Evolutionary conservation across 2,329 filamentous ascomycete genomes (phyloP), one percentile per base, ranked within the genome.

Genomic region (Berkeleyomyces rouxiae): DNA sequence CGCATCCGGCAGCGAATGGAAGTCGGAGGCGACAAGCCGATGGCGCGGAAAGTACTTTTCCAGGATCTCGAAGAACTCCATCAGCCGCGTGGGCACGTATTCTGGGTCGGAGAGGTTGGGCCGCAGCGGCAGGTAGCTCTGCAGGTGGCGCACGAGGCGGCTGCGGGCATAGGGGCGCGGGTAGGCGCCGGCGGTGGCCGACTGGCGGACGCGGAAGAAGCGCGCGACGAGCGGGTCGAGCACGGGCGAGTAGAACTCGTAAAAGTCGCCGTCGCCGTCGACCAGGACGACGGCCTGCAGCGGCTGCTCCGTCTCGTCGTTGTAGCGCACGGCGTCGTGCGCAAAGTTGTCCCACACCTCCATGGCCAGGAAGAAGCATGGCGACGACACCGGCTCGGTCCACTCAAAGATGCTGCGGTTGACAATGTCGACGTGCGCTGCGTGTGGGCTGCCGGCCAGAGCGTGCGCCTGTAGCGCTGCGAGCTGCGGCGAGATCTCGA

Each of bases 311-410:
- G 90, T 95, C 10, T 64, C 65, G 46, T 59, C 61, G 42, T 66
- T 51, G 76, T 97, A 99, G 66, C 95, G 91, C 66, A 99, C 84
- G 64, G 86, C 82, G 75, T 99, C 93, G 76, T 99, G 95, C 43
- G 90, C 85, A 72, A 99, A 97, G 75, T 99, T 99, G 77, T 99
- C 93, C 70, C 96, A 96, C 67, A 99, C 93, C 74, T 99, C 93
- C 74, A 99, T 87, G 53, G 92, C 93, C 49, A 99, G 82, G 78
- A 99, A 97, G 79, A 95, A 99, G 77, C 93, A 97, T 0, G 92
- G 93, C 2, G 86, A 88, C 7, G 90, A 86, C n/a, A 96, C 88
- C 67, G 87, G 88, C 57, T 82, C 82, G 67, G 86, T 78, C 92
- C 93, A 99, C 73, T 96, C 90, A 71, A 99, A 97, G 71, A 99